A percentile compares a stretch with the other conserved stretches of the same genome.
These are phyloP conservation scores for Pleurotus cornucopiae DNA, from an alignment of 768 basidiomycete species.

Conservation along the genomic window DNA sequence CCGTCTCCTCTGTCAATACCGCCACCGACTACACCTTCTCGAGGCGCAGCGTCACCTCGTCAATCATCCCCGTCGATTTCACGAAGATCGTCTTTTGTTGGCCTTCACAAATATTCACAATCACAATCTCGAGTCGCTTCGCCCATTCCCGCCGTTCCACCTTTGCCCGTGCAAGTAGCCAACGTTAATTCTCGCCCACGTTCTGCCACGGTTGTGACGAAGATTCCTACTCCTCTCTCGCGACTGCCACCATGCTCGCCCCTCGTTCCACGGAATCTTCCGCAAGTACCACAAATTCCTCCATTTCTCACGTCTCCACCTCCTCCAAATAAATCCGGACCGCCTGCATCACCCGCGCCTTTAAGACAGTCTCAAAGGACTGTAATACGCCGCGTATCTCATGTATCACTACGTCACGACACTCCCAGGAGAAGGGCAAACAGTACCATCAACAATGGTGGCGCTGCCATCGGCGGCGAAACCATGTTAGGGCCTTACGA, in stretches of 20 bases:
- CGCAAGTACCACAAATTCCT: background rate
- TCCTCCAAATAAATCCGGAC: background rate
- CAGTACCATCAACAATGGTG: background rate
- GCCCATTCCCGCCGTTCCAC: background rate
- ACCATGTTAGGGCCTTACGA: background rate
- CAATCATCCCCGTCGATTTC: constrained; percentile 15
- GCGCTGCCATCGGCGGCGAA: background rate
- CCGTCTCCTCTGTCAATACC: constrained; percentile 22
- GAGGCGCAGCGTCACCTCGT: constrained; percentile 7
- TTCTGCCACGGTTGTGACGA: background rate
- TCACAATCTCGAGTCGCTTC: constrained; percentile 3
- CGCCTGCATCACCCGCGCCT: background rate
- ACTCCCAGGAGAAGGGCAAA: background rate
- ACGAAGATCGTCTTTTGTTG: constrained; percentile 17
- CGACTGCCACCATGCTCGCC: background rate
- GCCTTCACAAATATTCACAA: background rate
- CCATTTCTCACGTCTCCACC: background rate
- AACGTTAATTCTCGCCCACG: background rate
- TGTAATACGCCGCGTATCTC: background rate
- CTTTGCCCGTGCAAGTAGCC: background rate
- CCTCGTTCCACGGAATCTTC: background rate
- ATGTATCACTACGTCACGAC: background rate
- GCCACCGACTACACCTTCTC: constrained; percentile 11
- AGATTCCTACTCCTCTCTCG: background rate
- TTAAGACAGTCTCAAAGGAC: background rate